Evolutionary conservation across 2,329 filamentous ascomycete genomes (phyloP).

Genomic region (Lasiodiplodia theobromae): DNA sequence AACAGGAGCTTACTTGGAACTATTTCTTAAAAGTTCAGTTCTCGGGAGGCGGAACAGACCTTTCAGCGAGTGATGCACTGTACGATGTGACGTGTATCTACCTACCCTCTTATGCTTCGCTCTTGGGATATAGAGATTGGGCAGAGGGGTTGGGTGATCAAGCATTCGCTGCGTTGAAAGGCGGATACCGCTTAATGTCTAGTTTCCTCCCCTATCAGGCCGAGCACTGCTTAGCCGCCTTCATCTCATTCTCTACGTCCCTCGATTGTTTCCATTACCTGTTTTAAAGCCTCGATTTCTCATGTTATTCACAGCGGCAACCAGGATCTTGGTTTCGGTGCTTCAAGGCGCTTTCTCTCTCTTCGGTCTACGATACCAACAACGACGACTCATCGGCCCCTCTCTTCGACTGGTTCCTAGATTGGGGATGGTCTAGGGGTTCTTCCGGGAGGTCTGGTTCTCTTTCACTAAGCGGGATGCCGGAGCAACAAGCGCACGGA

Average conservation of each 20-base stretch:
- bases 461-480: not conserved
- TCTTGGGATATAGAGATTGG: conserved; percentile 21
- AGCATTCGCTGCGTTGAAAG: conserved; percentile 15
- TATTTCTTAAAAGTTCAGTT: conserved; percentile 15
- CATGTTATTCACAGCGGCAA: not conserved
- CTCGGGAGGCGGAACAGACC: conserved; percentile 13
- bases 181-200: conserved; percentile 21
- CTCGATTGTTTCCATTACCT: not conserved
- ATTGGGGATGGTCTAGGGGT: conserved; percentile 4
- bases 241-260: not conserved
- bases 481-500: conserved; percentile 5
- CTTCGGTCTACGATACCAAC: conserved; percentile 25
- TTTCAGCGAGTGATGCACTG: conserved; percentile 4
- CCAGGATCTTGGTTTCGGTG: conserved; percentile 1
- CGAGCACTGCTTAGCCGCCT: not conserved
- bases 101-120: conserved; percentile 2
- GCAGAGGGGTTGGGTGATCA: conserved; percentile 12
- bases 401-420: conserved; percentile 12
- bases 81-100: conserved; percentile 5
- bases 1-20: conserved; percentile 3
- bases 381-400: not conserved
- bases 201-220: conserved; percentile 3
- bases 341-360: conserved; percentile 17
- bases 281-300: not conserved
- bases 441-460: conserved; percentile 15